Conservation (phyloP, 2,329 filamentous ascomycete genomes). For the Pseudocercospora cruenta region DNA sequence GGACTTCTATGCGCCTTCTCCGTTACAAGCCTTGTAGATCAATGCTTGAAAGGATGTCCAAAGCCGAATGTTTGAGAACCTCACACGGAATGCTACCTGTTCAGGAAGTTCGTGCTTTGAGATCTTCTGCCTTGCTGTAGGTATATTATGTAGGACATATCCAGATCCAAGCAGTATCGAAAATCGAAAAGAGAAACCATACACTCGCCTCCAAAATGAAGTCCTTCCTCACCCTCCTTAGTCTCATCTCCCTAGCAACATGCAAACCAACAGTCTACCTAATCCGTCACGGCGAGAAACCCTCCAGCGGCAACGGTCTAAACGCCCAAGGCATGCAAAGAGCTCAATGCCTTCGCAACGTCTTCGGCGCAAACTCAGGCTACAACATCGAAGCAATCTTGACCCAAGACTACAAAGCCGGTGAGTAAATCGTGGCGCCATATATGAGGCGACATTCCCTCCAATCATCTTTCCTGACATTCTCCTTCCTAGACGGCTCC, state of each 20-base stretch:
- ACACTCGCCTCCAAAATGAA: conserved; percentile 21
- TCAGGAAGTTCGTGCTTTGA: not conserved
- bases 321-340: conserved; percentile 57
- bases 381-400: conserved; percentile 65
- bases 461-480: not conserved
- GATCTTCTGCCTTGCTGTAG: too few relatives aligned
- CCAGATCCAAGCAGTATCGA: too few relatives aligned
- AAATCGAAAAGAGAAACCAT: too few relatives aligned
- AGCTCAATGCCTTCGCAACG: conserved; percentile 61
- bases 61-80: not conserved
- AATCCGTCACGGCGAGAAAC: conserved; percentile 68
- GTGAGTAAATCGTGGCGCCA: too few relatives aligned
- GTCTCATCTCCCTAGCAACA: conserved; percentile 23
- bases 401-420: conserved; percentile 57
- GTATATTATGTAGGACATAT: too few relatives aligned
- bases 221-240: conserved; percentile 20
- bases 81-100: conserved; percentile 8
- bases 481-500: conserved; percentile 48
- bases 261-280: conserved; percentile 60
- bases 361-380: conserved; percentile 57
- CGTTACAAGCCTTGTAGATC: conserved; percentile 17
- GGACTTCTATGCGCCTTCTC: conserved; percentile 15
- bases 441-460: too few relatives aligned
- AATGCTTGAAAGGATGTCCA: conserved; percentile 13
- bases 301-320: conserved; percentile 54